Evolutionary conservation across 1,284 basidiomycete genomes (phyloP), one percentile per base, ranked within the genome.

Genomic region (Pseudomicrostroma phylloplanum): DNA sequence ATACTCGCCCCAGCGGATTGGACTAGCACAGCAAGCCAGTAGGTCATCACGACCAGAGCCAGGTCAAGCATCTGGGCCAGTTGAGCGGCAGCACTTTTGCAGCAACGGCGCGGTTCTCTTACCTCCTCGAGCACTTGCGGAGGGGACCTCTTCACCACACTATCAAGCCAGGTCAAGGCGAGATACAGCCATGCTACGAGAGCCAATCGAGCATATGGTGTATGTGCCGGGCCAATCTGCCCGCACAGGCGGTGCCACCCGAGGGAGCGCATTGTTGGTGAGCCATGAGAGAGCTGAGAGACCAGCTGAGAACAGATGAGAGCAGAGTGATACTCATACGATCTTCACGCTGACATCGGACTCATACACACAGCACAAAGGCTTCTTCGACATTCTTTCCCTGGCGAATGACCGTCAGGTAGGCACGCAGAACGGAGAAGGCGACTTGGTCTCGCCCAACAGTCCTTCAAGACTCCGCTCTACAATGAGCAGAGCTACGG

Each of bases 371-470:
- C 36, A 59, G 66, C 73, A 75, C 67, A 75, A 75, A 57, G 73
- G 73, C 26, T 75, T 75, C 58, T 75, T 68, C 62, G 73, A 75
- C 58, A 72, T 75, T 58, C 62, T 75, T 57, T 71, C 70, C 48
- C 66, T 75, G 42, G 73, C 71, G 58, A 73, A 72, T 64, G 70
- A 73, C 42, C 66, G 65, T 23, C 60, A 56, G 30, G 25, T 9
- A 30, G 15, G 39, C 2, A 2, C 21, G 6, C 40, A 25, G 15
- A 41, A 21, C 26, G 19, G 21, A 19, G 30, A 42, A 6, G 12
- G 40, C 54, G n/a, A 30, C 48, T 46, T 26, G 15, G 9, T 30
- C 26, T 17, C n/a, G 55, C 42, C 21, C 4, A 8, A 36, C 48
- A 8, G 21, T 26, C 51, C 51, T 6, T 54, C 15, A 61, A 66